phyloP scores from a whole-genome alignment of 768 basidiomycete species.

The Lyophyllum semitale region DNA sequence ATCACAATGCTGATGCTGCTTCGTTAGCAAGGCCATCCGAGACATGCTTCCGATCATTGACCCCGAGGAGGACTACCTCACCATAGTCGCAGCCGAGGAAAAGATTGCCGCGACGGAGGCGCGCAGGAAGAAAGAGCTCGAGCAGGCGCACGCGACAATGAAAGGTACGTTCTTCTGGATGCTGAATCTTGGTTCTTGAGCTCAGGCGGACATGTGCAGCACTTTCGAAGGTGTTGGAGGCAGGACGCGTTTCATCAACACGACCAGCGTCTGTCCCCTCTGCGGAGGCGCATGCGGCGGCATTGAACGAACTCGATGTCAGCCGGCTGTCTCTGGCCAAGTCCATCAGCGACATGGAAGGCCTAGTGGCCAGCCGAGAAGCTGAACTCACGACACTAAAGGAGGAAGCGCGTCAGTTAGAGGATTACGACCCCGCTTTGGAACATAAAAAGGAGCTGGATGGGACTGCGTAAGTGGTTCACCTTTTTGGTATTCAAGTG shows the following conservation, averaged over 20 bases:
- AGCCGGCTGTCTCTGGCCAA: slow-evolving; percentile 68
- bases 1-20: neutral
- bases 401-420: slow-evolving; percentile 60
- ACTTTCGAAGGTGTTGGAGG: slow-evolving; percentile 63
- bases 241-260: slow-evolving; percentile 69
- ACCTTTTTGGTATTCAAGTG: neutral
- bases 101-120: slow-evolving; percentile 60
- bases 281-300: slow-evolving; percentile 57
- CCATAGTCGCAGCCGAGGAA: slow-evolving; percentile 74
- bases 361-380: slow-evolving; percentile 64
- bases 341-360: slow-evolving; percentile 73
- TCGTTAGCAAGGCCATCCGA: slow-evolving; percentile 60
- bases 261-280: slow-evolving; percentile 73
- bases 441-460: slow-evolving; percentile 74
- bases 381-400: slow-evolving; percentile 70
- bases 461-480: slow-evolving; percentile 58
- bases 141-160: slow-evolving; percentile 64
- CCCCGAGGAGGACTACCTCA: slow-evolving; percentile 77
- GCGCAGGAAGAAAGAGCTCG: slow-evolving; percentile 64
- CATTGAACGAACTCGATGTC: slow-evolving; percentile 66
- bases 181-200: neutral
- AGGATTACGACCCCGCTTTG: slow-evolving; percentile 69
- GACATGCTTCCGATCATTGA: slow-evolving; percentile 76
- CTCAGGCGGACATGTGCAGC: slow-evolving; percentile 38
- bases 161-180: slow-evolving; percentile 46